Evolutionary conservation across 148 eudicot genomes (phyloP), one percentile per base, ranked within the genome.

Genomic region (Fagopyrum esculentum): DNA sequence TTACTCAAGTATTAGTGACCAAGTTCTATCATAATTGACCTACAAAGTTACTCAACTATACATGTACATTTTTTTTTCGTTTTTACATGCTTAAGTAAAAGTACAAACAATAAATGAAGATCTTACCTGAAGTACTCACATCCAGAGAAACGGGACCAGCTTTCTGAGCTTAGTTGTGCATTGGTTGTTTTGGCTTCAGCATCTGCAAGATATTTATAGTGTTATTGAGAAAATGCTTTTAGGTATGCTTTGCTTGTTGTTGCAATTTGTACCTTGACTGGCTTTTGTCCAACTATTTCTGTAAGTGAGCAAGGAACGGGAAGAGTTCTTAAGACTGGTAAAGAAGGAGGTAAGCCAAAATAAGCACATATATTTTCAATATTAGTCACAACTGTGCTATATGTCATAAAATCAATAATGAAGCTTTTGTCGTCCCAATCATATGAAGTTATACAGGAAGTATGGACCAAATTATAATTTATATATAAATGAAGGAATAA

Each of bases 221-320:
- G n/a, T n/a, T n/a, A 44, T 47, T 35, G 13, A 48, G 55, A 54
- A 44, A 52, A 12, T 64, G 70, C 9, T 45, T 47, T 30, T 40
- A 12, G 51, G 60, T 70, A 17, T 6, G 3, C 71, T 12, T 44
- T 77, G 57, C 35, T 54, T 57, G 22, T 4, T 13, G 7, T 6
- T 50, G 5, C 49, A 43, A 44, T 48, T 54, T 48, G 5, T 51
- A 68, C 45, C 47, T 64, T 76, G 50, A 72, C 81, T 77, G 69
- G 17, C 49, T 69, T 77, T 76, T 75, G 55, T 60, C 70, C 43
- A 8, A 50, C 9, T 69, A 59, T 69, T 80, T 79, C 76, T 89
- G 97, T 91, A 91, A 13, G 97, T 91, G 80, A 91, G 86, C 91
- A 84, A 83, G 87, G 97, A 91, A 80, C 97, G 97, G 30, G 93